Conservation (phyloP, 2,329 filamentous ascomycete genomes). For the Beauveria australis region DNA sequence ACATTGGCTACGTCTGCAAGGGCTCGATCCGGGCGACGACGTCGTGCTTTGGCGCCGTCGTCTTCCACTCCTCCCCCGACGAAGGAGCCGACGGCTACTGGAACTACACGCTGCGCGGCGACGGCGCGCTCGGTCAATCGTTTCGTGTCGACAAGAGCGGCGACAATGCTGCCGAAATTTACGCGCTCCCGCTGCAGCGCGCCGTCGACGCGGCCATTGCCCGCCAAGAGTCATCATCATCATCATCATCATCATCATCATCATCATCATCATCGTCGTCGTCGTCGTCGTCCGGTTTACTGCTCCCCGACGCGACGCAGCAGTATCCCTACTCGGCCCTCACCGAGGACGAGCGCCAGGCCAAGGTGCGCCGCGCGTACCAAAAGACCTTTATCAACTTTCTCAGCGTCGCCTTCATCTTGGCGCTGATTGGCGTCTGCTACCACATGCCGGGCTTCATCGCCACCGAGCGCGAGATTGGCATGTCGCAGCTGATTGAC, state of each 20-base stretch:
- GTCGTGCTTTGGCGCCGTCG: conserved; percentile 62
- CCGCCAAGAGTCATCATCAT: neutral
- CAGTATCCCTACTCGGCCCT: conserved; percentile 25
- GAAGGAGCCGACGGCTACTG: conserved; percentile 46
- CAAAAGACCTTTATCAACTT: conserved; percentile 58
- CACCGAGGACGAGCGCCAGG: conserved; percentile 41
- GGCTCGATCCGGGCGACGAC: conserved; percentile 56
- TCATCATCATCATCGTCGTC: no score
- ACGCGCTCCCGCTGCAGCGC: conserved; percentile 59
- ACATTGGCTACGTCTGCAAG: conserved; percentile 41
- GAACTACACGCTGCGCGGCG: conserved; percentile 67
- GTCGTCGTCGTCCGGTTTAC: no score
- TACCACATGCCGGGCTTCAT: conserved; percentile 67
- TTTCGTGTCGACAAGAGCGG: conserved; percentile 47
- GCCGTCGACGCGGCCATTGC: conserved; percentile 57
- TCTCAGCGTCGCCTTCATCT: conserved; percentile 58
- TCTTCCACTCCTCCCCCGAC: conserved; percentile 61
- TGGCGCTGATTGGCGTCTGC: conserved; percentile 59
- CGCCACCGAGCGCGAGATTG: conserved; percentile 60
- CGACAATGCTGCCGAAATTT: conserved; percentile 57
- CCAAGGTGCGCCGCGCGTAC: conserved; percentile 50
- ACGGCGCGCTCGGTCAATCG: conserved; percentile 45
- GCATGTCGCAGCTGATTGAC: conserved; percentile 66
- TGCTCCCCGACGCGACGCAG: conserved; percentile 22
- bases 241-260: no score